Evolutionary conservation across 1,284 basidiomycete species (phyloP), one percentile per base, ranked within the genome.

Genomic region (Sporisorium graminicola): DNA sequence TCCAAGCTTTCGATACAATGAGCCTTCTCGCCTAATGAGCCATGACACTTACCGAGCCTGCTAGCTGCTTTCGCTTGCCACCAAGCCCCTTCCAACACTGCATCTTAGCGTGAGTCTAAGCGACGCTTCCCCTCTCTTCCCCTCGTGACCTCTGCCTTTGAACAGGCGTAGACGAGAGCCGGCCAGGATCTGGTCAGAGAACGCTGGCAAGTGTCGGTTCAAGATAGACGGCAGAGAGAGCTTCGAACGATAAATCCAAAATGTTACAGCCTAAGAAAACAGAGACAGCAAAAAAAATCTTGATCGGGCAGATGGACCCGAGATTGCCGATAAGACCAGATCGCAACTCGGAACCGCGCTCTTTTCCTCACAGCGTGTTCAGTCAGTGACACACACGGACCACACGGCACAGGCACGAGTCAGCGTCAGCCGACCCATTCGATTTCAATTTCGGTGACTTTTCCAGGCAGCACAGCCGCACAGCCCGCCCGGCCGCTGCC

Each of bases 401-500:
- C n/a, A n/a, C n/a, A n/a, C n/a, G n/a, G n/a, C n/a, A n/a, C n/a
- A n/a, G n/a, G n/a, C 37, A 65, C 58, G 64, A 57, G 54, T 57
- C 64, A 40, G 47, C n/a, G 47, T 55, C 61, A 56, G 56, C 56
- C 44, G 49, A 33, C 20, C 14, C 12, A 22, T 22, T 22, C 10
- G 29, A 31, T 5, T 31, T 40, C 16, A 40, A 20, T 18, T 53
- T 53, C 51, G 46, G 51, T 53, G 51, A 40, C 10, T 44, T 42
- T 22, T 33, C 10, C 12, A 9, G 16, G 22, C 55, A 50, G 59
- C 59, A 68, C 54, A 58, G 65, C 58, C n/a, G n/a, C n/a, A n/a
- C n/a, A n/a, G n/a, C n/a, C n/a, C n/a, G n/a, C n/a, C 42, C 40
- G 43, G 24, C 46, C 57, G 29, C 46, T 44, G 29, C 59, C 52